Evolutionary conservation across 176 grass and related monocot genomes (phyloP).

Genomic region (Bromus sterilis): DNA sequence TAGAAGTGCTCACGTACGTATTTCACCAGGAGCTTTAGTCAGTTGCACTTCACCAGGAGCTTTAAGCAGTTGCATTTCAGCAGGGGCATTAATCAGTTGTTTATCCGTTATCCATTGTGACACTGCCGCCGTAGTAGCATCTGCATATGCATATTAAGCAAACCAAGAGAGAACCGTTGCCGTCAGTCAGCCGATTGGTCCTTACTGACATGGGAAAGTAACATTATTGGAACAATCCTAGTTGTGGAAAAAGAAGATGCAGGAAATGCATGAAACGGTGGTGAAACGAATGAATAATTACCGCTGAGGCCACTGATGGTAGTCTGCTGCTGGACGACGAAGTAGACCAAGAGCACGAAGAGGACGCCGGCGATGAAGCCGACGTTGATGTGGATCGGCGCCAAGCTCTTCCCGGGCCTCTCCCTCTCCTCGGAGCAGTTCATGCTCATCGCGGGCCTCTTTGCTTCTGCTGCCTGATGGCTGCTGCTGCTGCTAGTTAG

Average conservation of each 20-base stretch:
- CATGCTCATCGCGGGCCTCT: neutral
- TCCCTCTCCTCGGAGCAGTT: no score
- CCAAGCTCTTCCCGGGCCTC: no score
- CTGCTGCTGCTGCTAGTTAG: neutral
- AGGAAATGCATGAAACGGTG: neutral
- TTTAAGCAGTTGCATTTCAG: neutral
- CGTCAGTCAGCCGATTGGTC: neutral
- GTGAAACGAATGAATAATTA: neutral
- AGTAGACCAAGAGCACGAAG: neutral
- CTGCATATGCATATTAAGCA: neutral
- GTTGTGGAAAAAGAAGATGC: no score
- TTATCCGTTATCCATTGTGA: neutral
- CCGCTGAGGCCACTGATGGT: neutral
- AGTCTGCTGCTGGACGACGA: neutral
- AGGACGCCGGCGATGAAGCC: neutral
- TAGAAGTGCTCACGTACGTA: neutral
- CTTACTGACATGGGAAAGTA: no score
- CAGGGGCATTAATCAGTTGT: neutral
- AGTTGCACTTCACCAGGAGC: neutral
- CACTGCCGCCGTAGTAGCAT: neutral
- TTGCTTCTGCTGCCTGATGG: neutral
- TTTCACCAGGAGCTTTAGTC: neutral
- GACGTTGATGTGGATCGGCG: neutral
- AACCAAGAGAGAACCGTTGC: neutral
- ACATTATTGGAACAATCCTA: no score